Evolutionary conservation across 176 grass and related monocot species (phyloP).

Genomic region (Lolium multiflorum): DNA sequence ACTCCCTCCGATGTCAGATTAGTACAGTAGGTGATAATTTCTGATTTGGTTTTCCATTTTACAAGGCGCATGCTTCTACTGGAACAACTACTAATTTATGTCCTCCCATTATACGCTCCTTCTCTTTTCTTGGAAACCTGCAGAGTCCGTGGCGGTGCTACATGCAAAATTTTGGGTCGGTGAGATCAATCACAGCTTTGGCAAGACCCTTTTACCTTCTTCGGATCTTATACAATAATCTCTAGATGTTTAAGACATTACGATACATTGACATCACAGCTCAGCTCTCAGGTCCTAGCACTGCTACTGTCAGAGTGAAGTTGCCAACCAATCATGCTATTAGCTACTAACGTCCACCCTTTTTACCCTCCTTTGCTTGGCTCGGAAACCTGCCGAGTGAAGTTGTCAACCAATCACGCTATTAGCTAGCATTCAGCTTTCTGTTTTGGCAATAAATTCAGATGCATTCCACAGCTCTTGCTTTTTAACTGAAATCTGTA

Average conservation of each 20-base stretch:
- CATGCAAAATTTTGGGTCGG: neutral
- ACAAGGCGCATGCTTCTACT: neutral
- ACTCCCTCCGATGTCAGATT: neutral
- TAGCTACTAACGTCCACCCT: neutral
- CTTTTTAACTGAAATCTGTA: no score
- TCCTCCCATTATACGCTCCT: neutral
- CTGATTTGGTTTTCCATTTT: constrained; percentile 17
- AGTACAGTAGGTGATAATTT: constrained; percentile 5
- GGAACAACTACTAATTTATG: neutral
- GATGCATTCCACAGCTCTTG: neutral
- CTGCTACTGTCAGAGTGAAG: neutral
- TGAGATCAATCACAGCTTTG: neutral
- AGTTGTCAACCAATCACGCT: neutral
- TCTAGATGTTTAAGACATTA: neutral
- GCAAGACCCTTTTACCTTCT: neutral
- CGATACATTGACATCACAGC: constrained; percentile 3
- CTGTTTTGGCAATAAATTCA: neutral
- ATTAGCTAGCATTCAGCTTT: neutral
- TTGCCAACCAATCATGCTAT: neutral
- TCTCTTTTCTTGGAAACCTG: constrained; percentile 4
- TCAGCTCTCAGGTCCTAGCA: neutral
- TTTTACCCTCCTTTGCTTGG: neutral
- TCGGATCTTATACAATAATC: neutral
- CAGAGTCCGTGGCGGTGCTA: neutral
- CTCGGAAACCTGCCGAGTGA: constrained; percentile 2